Base-by-base conservation (phyloP, 306 rosid genomes). In the Styphnolobium japonicum region DNA sequence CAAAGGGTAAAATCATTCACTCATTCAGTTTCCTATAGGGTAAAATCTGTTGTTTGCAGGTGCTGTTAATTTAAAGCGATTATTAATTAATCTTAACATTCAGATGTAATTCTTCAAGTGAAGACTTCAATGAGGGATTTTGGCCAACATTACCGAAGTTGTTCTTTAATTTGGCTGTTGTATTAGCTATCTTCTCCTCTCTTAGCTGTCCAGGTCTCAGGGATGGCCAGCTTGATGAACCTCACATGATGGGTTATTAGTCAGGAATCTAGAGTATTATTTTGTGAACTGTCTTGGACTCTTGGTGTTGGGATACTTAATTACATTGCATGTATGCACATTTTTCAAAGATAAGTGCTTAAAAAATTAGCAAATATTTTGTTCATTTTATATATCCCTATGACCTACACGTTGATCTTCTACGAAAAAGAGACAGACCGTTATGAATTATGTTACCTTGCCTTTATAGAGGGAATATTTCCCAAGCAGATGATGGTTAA, bases 171-270 rank as follows among this genome's bases (percentile, higher is more conserved):
- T 16, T 45, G 2, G 37, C 5, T 12, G 10, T 10, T 19, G 19
- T 15, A 5, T 34, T 27, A 37, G 56, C 75, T 52, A 22, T 40
- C 43, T 63, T 19, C 4, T 49, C 21, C 73, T 34, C 56, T 40
- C 69, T 46, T 66, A 22, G 7, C 67, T 6, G 33, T 39, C 10
- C 37, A 16, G 29, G 46, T 51, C 7, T 51, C 11, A 16, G 55
- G 36, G 27, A 64, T 64, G 73, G 51, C 42, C 6, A 53, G 40
- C 55, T 77, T 77, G 53, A 76, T 33, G 80, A 76, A 14, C 19
- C 43, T 34, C 65, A 34, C 25, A 33, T 62, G 62, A 64, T 51
- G 40, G 18, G 18, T 36, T 61, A 12, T 52, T 51, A 52, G 55
- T 29, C 51, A 36, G 31, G 25, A 34, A 64, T 64, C n/a, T 10